Conservation (phyloP, 1,284 basidiomycete genomes). For the Leucoagaricus sp. region DNA sequence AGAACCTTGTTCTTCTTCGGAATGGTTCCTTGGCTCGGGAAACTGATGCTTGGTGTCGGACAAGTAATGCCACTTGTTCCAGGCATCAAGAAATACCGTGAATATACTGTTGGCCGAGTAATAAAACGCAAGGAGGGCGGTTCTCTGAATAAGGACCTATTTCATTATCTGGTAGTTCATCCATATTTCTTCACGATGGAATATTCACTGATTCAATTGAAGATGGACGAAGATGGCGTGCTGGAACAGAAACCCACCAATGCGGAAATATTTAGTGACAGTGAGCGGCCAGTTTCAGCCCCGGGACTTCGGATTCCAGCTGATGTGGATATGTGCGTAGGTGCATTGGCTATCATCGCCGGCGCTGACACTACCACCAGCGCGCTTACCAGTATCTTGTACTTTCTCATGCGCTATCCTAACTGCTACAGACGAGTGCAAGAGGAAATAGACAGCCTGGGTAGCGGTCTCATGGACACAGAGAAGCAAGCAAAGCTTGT, state of each 20-base stretch:
- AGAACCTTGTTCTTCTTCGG: conserved; percentile 9
- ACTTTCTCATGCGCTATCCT: conserved; percentile 35
- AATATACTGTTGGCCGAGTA: conserved; percentile 29
- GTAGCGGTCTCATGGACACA: conserved; percentile 27
- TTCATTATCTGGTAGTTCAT: conserved; percentile 40
- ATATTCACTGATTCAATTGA: not conserved
- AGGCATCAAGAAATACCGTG: conserved; percentile 34
- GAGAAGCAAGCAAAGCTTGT: conserved; percentile 28
- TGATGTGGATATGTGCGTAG: conserved; percentile 10
- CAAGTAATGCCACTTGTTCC: conserved; percentile 26
- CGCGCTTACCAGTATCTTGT: conserved; percentile 35
- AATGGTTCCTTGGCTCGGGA: conserved; percentile 3
- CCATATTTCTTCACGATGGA: not conserved
- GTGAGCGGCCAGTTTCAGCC: conserved; percentile 19
- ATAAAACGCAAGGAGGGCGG: conserved; percentile 28
- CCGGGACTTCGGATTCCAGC: not conserved
- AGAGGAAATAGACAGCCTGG: conserved; percentile 35
- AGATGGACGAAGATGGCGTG: conserved; percentile 41
- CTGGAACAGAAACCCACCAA: conserved; percentile 25
- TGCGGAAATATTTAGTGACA: conserved; percentile 33
- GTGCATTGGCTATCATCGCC: conserved; percentile 35
- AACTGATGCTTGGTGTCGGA: conserved; percentile 6
- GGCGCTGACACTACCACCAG: conserved; percentile 44
- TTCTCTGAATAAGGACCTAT: conserved; percentile 42
- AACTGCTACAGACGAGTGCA: conserved; percentile 32